Evolutionary conservation across 1,284 basidiomycete species (phyloP).

Genomic region (Coniferiporia sulphurascens): DNA sequence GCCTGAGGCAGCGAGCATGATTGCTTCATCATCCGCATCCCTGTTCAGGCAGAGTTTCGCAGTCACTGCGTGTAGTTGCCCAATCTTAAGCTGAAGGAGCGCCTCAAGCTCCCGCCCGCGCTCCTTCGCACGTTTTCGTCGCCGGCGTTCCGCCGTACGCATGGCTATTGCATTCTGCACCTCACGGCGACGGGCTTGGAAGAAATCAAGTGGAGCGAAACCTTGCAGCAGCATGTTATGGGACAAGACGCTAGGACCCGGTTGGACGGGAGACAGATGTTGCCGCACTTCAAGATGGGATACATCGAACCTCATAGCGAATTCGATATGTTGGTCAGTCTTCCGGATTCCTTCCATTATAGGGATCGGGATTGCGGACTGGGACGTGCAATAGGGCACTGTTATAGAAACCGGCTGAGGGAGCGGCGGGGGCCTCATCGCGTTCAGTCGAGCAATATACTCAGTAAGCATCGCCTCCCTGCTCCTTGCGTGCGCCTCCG

Average conservation of each 20-base stretch:
- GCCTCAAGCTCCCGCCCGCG: constrained; percentile 10
- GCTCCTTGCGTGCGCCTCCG: constrained; percentile 2
- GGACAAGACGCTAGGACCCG: not conserved
- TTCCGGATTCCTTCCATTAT: not conserved
- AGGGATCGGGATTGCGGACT: not conserved
- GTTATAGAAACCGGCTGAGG: not conserved
- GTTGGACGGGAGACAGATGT: not conserved
- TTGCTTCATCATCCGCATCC: not conserved
- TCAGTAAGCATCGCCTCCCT: constrained; percentile 11
- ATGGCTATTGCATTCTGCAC: constrained; percentile 9
- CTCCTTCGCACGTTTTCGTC: constrained; percentile 14
- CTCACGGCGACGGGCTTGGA: constrained; percentile 6
- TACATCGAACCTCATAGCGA: not conserved
- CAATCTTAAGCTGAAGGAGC: constrained; percentile 11
- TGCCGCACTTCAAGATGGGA: not conserved
- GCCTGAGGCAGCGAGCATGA: constrained; percentile 6
- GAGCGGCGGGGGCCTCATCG: constrained; percentile 2
- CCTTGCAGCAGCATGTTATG: not conserved
- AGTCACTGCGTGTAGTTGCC: not conserved
- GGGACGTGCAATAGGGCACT: not conserved
- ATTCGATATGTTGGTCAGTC: not conserved
- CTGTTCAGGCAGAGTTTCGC: not conserved
- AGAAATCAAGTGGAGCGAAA: not conserved
- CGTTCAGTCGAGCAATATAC: constrained; percentile 9
- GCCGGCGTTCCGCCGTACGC: constrained; percentile 6